A percentile compares a stretch with the other conserved stretches of the same genome.
Evolutionary conservation across 805 yeast genomes (phyloP).

Genomic region (Metschnikowia cubensis): DNA sequence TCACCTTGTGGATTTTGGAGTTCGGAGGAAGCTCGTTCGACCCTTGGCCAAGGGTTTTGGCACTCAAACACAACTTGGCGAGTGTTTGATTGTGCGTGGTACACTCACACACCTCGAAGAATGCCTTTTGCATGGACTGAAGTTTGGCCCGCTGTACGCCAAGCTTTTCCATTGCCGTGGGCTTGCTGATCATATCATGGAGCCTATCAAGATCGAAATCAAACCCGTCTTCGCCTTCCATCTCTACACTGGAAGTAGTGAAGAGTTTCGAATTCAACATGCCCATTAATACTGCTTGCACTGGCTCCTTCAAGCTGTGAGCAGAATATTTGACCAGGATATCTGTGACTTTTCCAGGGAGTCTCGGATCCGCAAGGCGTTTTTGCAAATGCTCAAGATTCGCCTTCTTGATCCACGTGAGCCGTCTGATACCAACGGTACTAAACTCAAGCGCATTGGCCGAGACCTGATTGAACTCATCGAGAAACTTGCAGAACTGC

Average conservation of each 20-base stretch:
- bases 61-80: slow-evolving; percentile 18
- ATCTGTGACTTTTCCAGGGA: background rate
- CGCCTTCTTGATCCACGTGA: slow-evolving; percentile 12
- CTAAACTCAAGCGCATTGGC: slow-evolving; percentile 13
- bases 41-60: slow-evolving; percentile 14
- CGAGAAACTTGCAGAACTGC: slow-evolving; percentile 10
- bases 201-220: slow-evolving; percentile 14
- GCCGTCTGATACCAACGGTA: background rate
- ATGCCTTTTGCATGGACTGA: slow-evolving; percentile 40
- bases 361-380: background rate
- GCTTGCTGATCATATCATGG: slow-evolving; percentile 23
- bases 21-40: slow-evolving; percentile 16
- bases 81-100: slow-evolving; percentile 26
- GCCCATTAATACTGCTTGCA: background rate
- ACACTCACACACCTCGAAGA: slow-evolving; percentile 49
- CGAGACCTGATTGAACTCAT: slow-evolving; percentile 13
- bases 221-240: slow-evolving; percentile 10
- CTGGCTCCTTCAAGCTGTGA: background rate
- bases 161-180: slow-evolving; percentile 39
- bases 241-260: slow-evolving; percentile 1
- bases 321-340: background rate
- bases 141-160: slow-evolving; percentile 36
- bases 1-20: slow-evolving; percentile 15
- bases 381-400: slow-evolving; percentile 8
- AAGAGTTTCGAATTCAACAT: background rate